phyloP scores from a whole-genome alignment of 1,284 basidiomycete species.

The Cryptococcus wingfieldii region DNA sequence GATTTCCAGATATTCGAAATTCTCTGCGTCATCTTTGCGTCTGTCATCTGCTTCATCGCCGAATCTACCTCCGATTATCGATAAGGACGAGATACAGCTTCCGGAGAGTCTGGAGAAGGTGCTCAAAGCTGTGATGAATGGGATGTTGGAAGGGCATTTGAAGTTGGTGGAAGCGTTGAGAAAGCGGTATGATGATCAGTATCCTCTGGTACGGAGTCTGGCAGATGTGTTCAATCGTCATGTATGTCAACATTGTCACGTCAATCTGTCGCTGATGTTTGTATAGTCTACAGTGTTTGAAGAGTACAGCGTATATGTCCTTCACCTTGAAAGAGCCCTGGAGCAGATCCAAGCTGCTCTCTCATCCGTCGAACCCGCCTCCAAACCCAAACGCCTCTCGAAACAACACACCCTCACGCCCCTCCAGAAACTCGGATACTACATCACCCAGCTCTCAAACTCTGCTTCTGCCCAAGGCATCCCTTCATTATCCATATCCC shows the following conservation, averaged over 20 bases:
- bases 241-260: constrained; percentile 55
- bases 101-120: constrained; percentile 82
- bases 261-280: constrained; percentile 5
- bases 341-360: constrained; percentile 79
- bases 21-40: constrained; percentile 2
- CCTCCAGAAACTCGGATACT: constrained; percentile 51
- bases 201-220: constrained; percentile 80
- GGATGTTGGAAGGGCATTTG: constrained; percentile 80
- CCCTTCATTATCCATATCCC: constrained; percentile 74
- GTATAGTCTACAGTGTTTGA: constrained; percentile 80
- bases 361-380: constrained; percentile 8
- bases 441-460: not conserved
- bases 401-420: constrained; percentile 69
- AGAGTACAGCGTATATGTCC: constrained; percentile 84
- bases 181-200: constrained; percentile 87
- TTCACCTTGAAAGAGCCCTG: constrained; percentile 83
- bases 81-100: constrained; percentile 51
- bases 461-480: not conserved
- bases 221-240: constrained; percentile 91
- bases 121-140: constrained; percentile 74
- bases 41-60: too few relatives aligned
- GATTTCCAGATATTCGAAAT: constrained; percentile 10
- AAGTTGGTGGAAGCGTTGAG: constrained; percentile 72
- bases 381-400: constrained; percentile 64
- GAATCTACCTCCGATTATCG: not conserved